Conservation (phyloP, 1,284 basidiomycete species). For the Coriolopsis trogii region DNA sequence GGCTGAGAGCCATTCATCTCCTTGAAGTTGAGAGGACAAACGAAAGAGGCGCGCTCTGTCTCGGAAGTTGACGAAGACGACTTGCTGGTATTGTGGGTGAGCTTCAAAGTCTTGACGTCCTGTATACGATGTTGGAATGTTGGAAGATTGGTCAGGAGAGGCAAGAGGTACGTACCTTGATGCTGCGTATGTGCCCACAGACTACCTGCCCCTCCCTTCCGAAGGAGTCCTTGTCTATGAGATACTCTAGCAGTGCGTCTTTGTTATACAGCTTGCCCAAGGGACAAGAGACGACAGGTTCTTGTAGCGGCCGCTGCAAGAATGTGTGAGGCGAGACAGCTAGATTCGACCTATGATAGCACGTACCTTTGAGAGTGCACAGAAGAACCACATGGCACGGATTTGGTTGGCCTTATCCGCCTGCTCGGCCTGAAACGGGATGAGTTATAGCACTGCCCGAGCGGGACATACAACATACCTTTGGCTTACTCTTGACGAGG, state of each 20-base stretch:
- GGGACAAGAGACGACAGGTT: slow-evolving; percentile 87
- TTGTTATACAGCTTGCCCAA: slow-evolving; percentile 95
- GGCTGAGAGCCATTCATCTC: slow-evolving; percentile 93
- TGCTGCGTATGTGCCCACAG: slow-evolving; percentile 83
- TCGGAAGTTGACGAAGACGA: slow-evolving; percentile 40
- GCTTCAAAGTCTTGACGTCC: slow-evolving; percentile 84
- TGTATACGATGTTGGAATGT: slow-evolving; percentile 34
- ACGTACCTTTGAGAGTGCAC: slow-evolving; percentile 88
- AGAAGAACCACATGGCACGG: slow-evolving; percentile 87
- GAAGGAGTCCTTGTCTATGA: slow-evolving; percentile 77
- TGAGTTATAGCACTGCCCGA: background rate
- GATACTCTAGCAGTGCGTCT: slow-evolving; percentile 86
- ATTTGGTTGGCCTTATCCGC: slow-evolving; percentile 87
- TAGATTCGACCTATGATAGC: background rate
- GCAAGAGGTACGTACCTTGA: slow-evolving; percentile 66
- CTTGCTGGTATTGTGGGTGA: slow-evolving; percentile 72
- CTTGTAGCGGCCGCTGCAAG: slow-evolving; percentile 72
- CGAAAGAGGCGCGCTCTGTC: slow-evolving; percentile 66
- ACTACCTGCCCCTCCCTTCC: slow-evolving; percentile 80
- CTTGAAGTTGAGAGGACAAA: slow-evolving; percentile 88
- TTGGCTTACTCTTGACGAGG: slow-evolving; percentile 74
- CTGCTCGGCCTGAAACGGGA: slow-evolving; percentile 62
- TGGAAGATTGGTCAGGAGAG: background rate
- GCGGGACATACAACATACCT: slow-evolving; percentile 42
- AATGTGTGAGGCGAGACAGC: background rate